phyloP scores from a whole-genome alignment of 2,329 filamentous ascomycete species.

The Chrysoporthe austroafricana region DNA sequence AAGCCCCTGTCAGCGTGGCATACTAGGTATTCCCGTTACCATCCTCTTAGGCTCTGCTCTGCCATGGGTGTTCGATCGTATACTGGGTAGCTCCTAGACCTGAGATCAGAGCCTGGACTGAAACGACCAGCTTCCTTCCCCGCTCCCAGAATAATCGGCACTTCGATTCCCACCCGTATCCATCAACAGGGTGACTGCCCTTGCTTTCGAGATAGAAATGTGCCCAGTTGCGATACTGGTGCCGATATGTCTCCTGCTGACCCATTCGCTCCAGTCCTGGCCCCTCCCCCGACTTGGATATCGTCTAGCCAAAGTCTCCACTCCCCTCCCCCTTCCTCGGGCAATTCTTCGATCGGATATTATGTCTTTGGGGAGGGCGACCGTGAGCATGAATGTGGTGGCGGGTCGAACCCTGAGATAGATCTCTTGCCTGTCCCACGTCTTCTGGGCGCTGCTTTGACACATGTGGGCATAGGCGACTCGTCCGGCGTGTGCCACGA shows the following conservation, averaged over 20 bases:
- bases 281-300: background rate
- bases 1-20: background rate
- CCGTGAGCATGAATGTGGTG: too few relatives aligned
- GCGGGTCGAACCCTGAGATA: too few relatives aligned
- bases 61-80: background rate
- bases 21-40: background rate
- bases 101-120: conserved; percentile 4
- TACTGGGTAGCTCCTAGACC: background rate
- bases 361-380: too few relatives aligned
- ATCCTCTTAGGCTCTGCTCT: background rate
- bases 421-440: too few relatives aligned
- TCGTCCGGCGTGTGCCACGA: background rate
- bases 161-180: background rate
- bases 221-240: background rate
- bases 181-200: background rate
- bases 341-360: background rate
- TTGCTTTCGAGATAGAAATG: background rate
- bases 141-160: background rate
- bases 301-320: background rate
- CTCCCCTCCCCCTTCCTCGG: background rate
- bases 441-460: background rate
- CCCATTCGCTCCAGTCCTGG: background rate
- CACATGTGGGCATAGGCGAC: background rate
- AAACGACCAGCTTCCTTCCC: background rate
- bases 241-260: background rate